Evolutionary conservation across 768 basidiomycete genomes (phyloP), one percentile per base, ranked within the genome.

Genomic region (Suillus spraguei): DNA sequence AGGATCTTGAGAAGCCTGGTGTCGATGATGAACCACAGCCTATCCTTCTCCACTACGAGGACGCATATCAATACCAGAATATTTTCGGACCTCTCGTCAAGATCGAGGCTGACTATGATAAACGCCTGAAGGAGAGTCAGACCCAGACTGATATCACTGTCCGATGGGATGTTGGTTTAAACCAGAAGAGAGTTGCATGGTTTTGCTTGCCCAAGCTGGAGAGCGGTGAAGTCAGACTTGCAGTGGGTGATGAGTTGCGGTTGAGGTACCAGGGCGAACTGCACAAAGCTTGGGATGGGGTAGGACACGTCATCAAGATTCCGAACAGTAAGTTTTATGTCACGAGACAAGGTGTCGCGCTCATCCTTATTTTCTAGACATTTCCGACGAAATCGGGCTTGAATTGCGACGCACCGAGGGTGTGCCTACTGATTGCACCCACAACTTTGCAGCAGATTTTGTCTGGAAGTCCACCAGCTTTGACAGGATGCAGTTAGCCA

Each of bases 381-480:
- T 99, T 20, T 98, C 96, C 16, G 97, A 99, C 73, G 97, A 99
- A 79, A 95, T 99, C 75, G 97, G 90, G 2, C 80, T 99, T 68
- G 97, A 99, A 74, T 81, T 99, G 32, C 83, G 95, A 63, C 83
- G 91, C 54, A 88, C 92, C 2, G 97, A 99, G 68, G 94, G 94
- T 17, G 95, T 97, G 8, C 97, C 97, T 6, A 87, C 90, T 20
- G 97, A 99, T 38, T 87, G 94, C 77, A 95, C 94, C 0, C 94
- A 96, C 72, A 93, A 94, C 69, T 99, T 97, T 71, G 89, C 93
- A 0, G 97, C 91, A n/a, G 97, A 99, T 75, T 99, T 99, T 71
- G 97, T 99, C 5, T 99, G 97, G 97, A 99, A 99, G 78, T 96
- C 95, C 5, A 99, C 97, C 1, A 99, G 97, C 76, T 99, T 99